These are phyloP conservation scores for Paramecium primaurelia DNA, from an alignment of 73 alveolate genomes.

Conservation along the genomic window DNA sequence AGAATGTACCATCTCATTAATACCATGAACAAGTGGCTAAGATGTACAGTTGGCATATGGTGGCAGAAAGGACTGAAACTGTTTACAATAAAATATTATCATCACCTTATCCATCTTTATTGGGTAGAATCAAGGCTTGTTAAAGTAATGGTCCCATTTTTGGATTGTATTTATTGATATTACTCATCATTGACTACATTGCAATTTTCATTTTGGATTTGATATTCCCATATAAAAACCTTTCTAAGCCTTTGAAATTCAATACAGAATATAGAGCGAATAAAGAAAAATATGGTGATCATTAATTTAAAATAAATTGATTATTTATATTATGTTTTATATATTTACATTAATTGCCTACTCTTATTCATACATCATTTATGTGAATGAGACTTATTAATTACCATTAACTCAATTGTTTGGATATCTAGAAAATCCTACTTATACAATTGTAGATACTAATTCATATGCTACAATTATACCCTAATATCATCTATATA, in stretches of 20 bases:
- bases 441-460: not conserved
- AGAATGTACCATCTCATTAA: constrained; percentile 61
- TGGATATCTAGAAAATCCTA: not conserved
- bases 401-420: not conserved
- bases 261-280: constrained; percentile 43
- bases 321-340: not conserved
- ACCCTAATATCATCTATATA: not conserved
- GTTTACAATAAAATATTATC: constrained; percentile 87
- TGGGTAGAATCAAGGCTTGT: constrained; percentile 56
- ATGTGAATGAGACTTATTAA: not conserved
- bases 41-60: constrained; percentile 95
- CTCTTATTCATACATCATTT: not conserved
- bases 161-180: not conserved
- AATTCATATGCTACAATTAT: not conserved
- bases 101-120: constrained; percentile 67
- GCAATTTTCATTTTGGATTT: constrained; percentile 11
- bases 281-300: constrained; percentile 65
- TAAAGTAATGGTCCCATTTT: constrained; percentile 75
- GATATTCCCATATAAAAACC: not conserved
- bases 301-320: constrained; percentile 8
- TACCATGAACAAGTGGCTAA: constrained; percentile 77
- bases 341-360: not conserved
- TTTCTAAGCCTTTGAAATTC: constrained; percentile 61
- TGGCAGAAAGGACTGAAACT: constrained; percentile 90
- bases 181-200: constrained; percentile 55